Evolutionary conservation across 2,329 filamentous ascomycete species (phyloP), one percentile per base, ranked within the genome.

Genomic region (Pseudocercospora fijiensis): DNA sequence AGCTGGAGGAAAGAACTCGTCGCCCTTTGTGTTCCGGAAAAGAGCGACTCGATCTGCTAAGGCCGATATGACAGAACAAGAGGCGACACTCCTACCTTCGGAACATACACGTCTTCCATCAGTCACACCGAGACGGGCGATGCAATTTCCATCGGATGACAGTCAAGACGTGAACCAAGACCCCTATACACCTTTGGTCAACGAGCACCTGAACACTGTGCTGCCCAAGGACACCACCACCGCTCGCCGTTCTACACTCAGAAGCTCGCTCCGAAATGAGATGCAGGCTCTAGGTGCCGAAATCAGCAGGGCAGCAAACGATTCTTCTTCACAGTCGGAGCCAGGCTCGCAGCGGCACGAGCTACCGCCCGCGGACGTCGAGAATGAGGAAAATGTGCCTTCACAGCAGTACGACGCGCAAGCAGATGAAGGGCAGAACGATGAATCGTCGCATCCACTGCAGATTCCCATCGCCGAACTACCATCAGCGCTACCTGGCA

Each of bases 11-110:
- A 66, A 65, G 9, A 63, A 61, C 37, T 64, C 57, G 3, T 72
- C 72, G 28, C 73, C 73, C 5, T 73, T 74, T 41, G 49, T 71
- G 57, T 74, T 70, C 57, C 69, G 71, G 33, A 73, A 72, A 60
- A 66, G 69, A 24, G 56, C 20, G 10, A 59, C 65, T n/a, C 67
- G 63, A 30, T 57, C 26, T 27, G 49, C 62, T 20, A 61, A 63
- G 30, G 45, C 27, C 22, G 28, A 61, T 9, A 53, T 58, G 11
- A 37, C 63, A 11, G 28, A 58, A 20, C 18, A 59, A 27, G 22
- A 5, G 22, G 49, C 26, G 49, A 26, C 26, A 45, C 28, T 30
- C 16, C 16, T 9, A 37, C 43, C 33, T 43, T 45, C 56, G n/a
- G n/a, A 51, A 41, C 41, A 58, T 26, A 47, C 53, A 5, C 58